Percentiles rank a stretch among this genome's conserved stretches.
Conservation (phyloP, 164 flowering plant species). For the Liquidambar formosana region DNA sequence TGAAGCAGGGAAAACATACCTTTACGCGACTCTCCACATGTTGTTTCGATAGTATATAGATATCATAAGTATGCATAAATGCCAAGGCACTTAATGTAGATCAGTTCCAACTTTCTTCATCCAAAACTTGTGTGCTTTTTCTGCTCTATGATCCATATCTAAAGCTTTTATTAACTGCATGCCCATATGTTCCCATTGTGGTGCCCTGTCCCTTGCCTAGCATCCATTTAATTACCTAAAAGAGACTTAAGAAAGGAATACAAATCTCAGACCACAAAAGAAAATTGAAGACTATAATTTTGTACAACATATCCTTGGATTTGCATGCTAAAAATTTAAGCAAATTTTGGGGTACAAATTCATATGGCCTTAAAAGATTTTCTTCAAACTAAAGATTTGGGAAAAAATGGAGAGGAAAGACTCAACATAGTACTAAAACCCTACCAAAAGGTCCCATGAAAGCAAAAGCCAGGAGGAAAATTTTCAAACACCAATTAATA, state of each 20-base stretch:
- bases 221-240: conserved; percentile 94
- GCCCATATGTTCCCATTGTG: conserved; percentile 74
- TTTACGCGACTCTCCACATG: conserved; percentile 70
- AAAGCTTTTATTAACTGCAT: conserved; percentile 84
- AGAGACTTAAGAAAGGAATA: neutral
- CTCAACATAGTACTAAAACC: no score
- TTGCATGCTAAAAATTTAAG: no score
- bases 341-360: no score
- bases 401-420: no score
- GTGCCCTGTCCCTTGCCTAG: conserved; percentile 92
- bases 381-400: no score
- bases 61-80: conserved; percentile 74
- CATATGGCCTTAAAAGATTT: no score
- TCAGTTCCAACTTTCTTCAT: conserved; percentile 65
- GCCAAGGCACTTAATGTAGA: conserved; percentile 93
- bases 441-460: no score
- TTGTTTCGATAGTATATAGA: conserved; percentile 78
- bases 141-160: conserved; percentile 86
- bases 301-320: no score
- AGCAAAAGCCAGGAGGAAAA: no score
- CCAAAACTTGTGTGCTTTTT: conserved; percentile 93
- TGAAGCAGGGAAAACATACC: conserved; percentile 34
- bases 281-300: no score
- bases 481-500: no score
- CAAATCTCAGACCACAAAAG: no score